Evolutionary conservation across 495 filamentous ascomycete species (phyloP).

Genomic region (Penicillium bialowiezense): DNA sequence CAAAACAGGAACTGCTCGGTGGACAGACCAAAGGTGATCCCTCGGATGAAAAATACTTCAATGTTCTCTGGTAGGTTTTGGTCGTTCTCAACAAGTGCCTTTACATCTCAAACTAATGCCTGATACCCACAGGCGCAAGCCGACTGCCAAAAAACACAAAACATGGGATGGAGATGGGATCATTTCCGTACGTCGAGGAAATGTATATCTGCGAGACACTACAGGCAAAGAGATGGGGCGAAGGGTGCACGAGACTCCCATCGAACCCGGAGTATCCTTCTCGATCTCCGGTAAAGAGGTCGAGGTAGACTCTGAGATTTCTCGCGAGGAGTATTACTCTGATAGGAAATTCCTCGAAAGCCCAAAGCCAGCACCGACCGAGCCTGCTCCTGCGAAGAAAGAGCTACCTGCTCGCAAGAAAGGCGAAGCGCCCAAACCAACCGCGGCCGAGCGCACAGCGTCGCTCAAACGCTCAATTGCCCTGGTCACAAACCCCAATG

Average conservation of each 20-base stretch:
- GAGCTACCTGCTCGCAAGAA: slow-evolving; percentile 19
- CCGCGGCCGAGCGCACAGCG: slow-evolving; percentile 7
- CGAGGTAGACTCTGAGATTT: slow-evolving; percentile 65
- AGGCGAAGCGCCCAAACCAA: slow-evolving; percentile 5
- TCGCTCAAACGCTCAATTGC: slow-evolving; percentile 19
- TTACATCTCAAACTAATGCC: neutral
- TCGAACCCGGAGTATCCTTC: slow-evolving; percentile 61
- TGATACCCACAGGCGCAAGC: slow-evolving; percentile 59
- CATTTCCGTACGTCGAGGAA: slow-evolving; percentile 54
- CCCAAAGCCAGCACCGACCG: slow-evolving; percentile 5
- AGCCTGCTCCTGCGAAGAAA: slow-evolving; percentile 13
- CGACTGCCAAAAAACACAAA: slow-evolving; percentile 77
- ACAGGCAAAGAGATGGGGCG: slow-evolving; percentile 68
- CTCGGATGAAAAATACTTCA: slow-evolving; percentile 55
- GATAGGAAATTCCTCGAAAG: slow-evolving; percentile 47
- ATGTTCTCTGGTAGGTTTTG: slow-evolving; percentile 60
- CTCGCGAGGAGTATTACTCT: slow-evolving; percentile 62
- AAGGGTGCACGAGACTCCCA: slow-evolving; percentile 47
- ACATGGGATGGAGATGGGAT: slow-evolving; percentile 86
- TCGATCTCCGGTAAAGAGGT: slow-evolving; percentile 71
- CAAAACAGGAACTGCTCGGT: slow-evolving; percentile 1
- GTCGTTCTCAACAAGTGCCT: neutral
- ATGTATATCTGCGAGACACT: slow-evolving; percentile 61
- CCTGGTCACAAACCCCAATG: slow-evolving; percentile 18
- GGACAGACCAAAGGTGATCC: slow-evolving; percentile 13